phyloP scores from a whole-genome alignment of 106 monocot species.

The Triglochin maritima region DNA sequence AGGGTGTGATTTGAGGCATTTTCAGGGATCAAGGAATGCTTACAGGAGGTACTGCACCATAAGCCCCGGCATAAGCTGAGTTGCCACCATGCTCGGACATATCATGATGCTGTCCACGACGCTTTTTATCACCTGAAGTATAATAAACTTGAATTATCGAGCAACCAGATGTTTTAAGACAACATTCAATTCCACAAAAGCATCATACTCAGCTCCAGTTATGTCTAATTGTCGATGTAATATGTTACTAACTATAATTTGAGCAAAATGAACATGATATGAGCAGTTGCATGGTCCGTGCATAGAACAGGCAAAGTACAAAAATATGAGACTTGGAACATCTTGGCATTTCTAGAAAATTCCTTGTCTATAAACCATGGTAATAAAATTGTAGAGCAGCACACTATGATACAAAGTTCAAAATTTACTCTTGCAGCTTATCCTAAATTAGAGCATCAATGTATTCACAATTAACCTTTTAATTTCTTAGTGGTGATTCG shows the following conservation, averaged over 20 bases:
- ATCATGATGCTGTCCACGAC: slow-evolving; percentile 67
- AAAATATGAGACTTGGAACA: neutral
- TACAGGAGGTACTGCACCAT: slow-evolving; percentile 70
- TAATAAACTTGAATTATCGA: slow-evolving; percentile 5
- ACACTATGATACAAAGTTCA: too few relatives aligned
- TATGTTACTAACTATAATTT: neutral
- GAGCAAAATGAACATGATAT: neutral
- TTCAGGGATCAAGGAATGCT: slow-evolving; percentile 8
- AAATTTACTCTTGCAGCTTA: too few relatives aligned
- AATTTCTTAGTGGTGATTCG: too few relatives aligned
- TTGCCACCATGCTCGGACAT: slow-evolving; percentile 25
- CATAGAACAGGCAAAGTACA: neutral
- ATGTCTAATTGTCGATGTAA: neutral
- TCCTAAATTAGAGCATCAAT: too few relatives aligned
- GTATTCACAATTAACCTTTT: too few relatives aligned
- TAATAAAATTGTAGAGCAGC: too few relatives aligned
- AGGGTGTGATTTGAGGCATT: neutral
- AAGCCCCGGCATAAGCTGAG: slow-evolving; percentile 52
- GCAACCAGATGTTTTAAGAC: neutral
- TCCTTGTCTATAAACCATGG: too few relatives aligned
- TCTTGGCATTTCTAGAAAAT: too few relatives aligned
- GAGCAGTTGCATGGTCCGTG: neutral
- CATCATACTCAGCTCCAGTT: neutral
- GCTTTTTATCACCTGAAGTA: slow-evolving; percentile 69
- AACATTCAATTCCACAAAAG: neutral